phyloP scores from a whole-genome alignment of 805 yeast species.

The Yarrowia yakushimensis region DNA sequence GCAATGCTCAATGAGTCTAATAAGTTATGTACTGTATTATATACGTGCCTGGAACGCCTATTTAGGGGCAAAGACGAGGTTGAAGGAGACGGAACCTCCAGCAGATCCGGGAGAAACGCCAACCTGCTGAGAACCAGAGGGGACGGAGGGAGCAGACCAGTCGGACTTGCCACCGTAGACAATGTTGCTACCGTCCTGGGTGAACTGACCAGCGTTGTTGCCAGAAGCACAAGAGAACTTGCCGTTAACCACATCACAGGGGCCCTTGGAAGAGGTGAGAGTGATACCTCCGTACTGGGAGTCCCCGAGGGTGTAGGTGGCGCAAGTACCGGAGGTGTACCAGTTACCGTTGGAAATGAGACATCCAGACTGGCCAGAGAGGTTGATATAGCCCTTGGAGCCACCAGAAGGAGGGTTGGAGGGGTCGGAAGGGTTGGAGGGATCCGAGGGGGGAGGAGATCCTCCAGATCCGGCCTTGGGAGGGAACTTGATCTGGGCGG shows the following conservation, averaged over 20 bases:
- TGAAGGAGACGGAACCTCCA: conserved; percentile 40
- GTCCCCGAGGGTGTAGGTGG: conserved; percentile 57
- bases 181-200: conserved; percentile 45
- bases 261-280: conserved; percentile 67
- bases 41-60: not conserved
- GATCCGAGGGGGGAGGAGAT: conserved; percentile 27
- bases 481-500: conserved; percentile 64
- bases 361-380: conserved; percentile 61
- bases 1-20: not conserved
- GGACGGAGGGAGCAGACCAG: conserved; percentile 55
- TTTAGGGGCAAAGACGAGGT: conserved; percentile 38
- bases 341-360: conserved; percentile 82
- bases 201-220: conserved; percentile 53
- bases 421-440: too few species aligned
- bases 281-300: conserved; percentile 72
- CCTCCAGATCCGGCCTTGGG: conserved; percentile 50
- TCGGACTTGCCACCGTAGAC: conserved; percentile 58
- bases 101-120: conserved; percentile 46
- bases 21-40: conserved; percentile 4
- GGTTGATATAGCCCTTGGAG: conserved; percentile 47
- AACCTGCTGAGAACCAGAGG: conserved; percentile 48
- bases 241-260: conserved; percentile 49
- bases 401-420: conserved; percentile 33
- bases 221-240: conserved; percentile 39
- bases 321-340: conserved; percentile 81